These are phyloP conservation scores for Dicorynia guianensis DNA, from an alignment of 306 rosid species.

Conservation along the genomic window DNA sequence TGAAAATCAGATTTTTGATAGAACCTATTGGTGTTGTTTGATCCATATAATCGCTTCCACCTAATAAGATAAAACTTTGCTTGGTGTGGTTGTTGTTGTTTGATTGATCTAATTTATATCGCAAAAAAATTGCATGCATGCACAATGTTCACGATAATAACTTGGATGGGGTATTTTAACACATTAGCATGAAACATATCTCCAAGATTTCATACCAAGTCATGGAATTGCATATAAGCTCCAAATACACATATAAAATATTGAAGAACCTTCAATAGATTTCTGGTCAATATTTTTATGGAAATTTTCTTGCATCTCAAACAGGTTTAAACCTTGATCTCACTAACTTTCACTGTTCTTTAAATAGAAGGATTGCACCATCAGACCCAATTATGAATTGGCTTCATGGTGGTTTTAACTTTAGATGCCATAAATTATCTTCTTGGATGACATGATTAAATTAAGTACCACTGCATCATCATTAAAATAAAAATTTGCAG, in stretches of 20 bases:
- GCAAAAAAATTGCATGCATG: slow-evolving; percentile 20
- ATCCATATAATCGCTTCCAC: too few species aligned
- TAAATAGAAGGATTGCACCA: background rate
- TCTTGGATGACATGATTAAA: slow-evolving; percentile 22
- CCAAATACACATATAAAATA: slow-evolving; percentile 11
- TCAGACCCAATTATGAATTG: slow-evolving; percentile 23
- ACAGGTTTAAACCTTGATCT: background rate
- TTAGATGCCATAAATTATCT: slow-evolving; percentile 1
- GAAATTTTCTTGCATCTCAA: slow-evolving; percentile 6
- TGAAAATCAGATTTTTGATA: too few species aligned
- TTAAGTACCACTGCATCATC: slow-evolving; percentile 25
- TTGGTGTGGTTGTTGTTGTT: too few species aligned
- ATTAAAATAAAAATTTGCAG: slow-evolving; percentile 15
- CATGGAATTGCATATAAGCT: slow-evolving; percentile 11
- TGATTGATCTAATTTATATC: slow-evolving; percentile 5
- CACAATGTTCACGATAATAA: slow-evolving; percentile 16
- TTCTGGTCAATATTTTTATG: background rate
- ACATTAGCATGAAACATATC: background rate
- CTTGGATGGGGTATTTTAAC: background rate
- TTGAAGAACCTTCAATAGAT: slow-evolving; percentile 10
- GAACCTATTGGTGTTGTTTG: too few species aligned
- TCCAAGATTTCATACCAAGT: slow-evolving; percentile 1
- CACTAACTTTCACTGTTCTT: background rate
- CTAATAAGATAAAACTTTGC: too few species aligned
- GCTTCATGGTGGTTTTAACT: slow-evolving; percentile 2